These are phyloP conservation scores for Adiantum capillusveneris DNA, from an alignment of 75 land plant species.

Conservation along the genomic window DNA sequence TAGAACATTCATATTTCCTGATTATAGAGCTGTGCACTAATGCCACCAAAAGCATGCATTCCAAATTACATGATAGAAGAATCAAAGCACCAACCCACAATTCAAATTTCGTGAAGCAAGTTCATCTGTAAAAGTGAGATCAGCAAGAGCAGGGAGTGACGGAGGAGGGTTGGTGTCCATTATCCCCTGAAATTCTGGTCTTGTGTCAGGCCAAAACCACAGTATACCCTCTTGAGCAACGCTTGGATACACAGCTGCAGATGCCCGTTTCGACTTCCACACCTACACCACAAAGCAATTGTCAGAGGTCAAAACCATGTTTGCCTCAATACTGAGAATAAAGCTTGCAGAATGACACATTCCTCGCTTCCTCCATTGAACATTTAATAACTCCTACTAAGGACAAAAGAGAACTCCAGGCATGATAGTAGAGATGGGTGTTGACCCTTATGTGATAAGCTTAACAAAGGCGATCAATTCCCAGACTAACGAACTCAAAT, in stretches of 20 bases:
- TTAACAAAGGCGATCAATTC: no score
- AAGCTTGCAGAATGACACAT: background rate
- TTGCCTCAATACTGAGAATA: background rate
- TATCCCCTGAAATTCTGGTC: slow-evolving; percentile 37
- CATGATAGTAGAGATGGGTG: no score
- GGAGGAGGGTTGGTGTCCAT: slow-evolving; percentile 44
- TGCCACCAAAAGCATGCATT: no score
- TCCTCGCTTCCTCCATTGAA: background rate
- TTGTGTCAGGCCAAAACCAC: slow-evolving; percentile 64
- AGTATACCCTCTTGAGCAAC: slow-evolving; percentile 57
- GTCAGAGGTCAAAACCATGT: background rate
- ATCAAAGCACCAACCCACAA: slow-evolving; percentile 34
- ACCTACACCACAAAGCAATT: slow-evolving; percentile 25
- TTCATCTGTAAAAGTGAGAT: slow-evolving; percentile 30
- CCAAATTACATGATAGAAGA: no score
- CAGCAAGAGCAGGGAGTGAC: slow-evolving; percentile 33
- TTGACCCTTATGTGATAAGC: no score
- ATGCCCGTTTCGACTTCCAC: slow-evolving; percentile 41
- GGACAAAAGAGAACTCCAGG: no score
- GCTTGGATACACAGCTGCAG: slow-evolving; percentile 61
- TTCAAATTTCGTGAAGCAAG: slow-evolving; percentile 40
- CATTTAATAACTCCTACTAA: no score
- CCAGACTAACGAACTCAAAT: no score
- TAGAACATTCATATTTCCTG: no score
- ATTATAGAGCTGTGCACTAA: no score